phyloP scores from a whole-genome alignment of 2,329 filamentous ascomycete species.

The Dactylellina drechsleri region DNA sequence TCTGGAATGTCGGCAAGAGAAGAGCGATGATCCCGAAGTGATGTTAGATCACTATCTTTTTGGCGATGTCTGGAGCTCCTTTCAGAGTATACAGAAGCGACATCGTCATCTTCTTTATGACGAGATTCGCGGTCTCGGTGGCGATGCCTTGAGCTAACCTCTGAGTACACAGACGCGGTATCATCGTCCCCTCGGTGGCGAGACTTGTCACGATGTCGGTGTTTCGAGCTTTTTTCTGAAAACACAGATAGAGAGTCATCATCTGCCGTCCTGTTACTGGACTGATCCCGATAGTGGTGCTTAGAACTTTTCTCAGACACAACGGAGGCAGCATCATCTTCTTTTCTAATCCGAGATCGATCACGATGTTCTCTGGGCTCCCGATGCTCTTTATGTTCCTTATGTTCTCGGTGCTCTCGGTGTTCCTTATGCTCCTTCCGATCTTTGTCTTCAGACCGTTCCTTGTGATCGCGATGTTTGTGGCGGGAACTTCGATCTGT shows the following conservation, averaged over 20 bases:
- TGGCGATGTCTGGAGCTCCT: constrained; percentile 6
- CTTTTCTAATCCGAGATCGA: constrained; percentile 13
- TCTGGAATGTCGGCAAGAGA: constrained; percentile 47
- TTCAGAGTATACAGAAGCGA: constrained; percentile 6
- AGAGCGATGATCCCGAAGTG: constrained; percentile 36
- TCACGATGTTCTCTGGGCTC: constrained; percentile 10
- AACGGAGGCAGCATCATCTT: constrained; percentile 36
- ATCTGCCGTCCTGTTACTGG: constrained; percentile 5
- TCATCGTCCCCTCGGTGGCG: constrained; percentile 32
- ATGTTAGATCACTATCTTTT: constrained; percentile 24
- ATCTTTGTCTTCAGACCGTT: constrained; percentile 33
- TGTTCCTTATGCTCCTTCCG: constrained; percentile 18
- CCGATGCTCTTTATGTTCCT: constrained; percentile 4
- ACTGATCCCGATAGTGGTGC: constrained; percentile 38
- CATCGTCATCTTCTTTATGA: constrained; percentile 37
- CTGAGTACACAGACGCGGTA: constrained; percentile 34
- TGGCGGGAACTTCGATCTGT: constrained; percentile 48
- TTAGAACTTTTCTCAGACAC: constrained; percentile 40
- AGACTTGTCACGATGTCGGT: constrained; percentile 12
- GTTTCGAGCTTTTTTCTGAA: constrained; percentile 1
- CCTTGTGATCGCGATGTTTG: constrained; percentile 41
- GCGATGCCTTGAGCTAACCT: constrained; percentile 44
- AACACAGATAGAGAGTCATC: neutral
- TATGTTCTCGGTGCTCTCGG: constrained; percentile 20
- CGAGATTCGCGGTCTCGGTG: constrained; percentile 39